A percentile compares a stretch with the other conserved stretches of the same genome.
Evolutionary conservation across 306 rosid species (phyloP).

Genomic region (Arachis hypogaea): DNA sequence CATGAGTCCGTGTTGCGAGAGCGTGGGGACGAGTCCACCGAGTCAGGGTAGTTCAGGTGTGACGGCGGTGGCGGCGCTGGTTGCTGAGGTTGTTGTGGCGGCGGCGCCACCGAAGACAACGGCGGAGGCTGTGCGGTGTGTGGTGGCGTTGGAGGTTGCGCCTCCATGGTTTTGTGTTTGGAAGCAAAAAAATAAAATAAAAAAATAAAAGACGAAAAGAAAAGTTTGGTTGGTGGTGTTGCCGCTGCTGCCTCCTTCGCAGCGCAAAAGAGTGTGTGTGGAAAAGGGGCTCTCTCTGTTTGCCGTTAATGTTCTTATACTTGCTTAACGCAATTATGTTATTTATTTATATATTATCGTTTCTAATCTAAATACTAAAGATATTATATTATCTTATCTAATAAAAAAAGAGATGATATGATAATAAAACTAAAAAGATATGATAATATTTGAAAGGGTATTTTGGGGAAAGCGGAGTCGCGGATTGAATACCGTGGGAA

Average conservation of each 20-base stretch:
- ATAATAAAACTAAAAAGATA: no score
- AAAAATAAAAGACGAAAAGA: slow-evolving; percentile 6
- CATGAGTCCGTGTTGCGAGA: slow-evolving; percentile 84
- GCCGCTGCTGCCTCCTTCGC: slow-evolving; percentile 33
- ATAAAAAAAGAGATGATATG: no score
- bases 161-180: slow-evolving; percentile 47
- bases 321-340: slow-evolving; percentile 37
- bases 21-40: slow-evolving; percentile 80
- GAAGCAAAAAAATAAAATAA: background rate
- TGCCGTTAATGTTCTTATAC: slow-evolving; percentile 42
- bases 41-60: slow-evolving; percentile 66
- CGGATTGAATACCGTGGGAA: slow-evolving; percentile 31
- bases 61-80: background rate
- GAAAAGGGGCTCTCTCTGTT: no score
- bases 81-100: slow-evolving; percentile 17
- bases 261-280: slow-evolving; percentile 25
- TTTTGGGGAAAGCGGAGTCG: slow-evolving; percentile 22
- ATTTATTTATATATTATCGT: background rate
- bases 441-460: background rate
- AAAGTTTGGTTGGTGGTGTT: background rate
- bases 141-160: slow-evolving; percentile 46
- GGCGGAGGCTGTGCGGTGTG: slow-evolving; percentile 49
- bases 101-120: slow-evolving; percentile 30
- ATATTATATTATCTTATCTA: no score
- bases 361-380: no score